A percentile compares a stretch with the other conserved stretches of the same genome.
These are phyloP conservation scores for Echinosophora koreensis DNA, from an alignment of 306 rosid genomes.

Conservation along the genomic window DNA sequence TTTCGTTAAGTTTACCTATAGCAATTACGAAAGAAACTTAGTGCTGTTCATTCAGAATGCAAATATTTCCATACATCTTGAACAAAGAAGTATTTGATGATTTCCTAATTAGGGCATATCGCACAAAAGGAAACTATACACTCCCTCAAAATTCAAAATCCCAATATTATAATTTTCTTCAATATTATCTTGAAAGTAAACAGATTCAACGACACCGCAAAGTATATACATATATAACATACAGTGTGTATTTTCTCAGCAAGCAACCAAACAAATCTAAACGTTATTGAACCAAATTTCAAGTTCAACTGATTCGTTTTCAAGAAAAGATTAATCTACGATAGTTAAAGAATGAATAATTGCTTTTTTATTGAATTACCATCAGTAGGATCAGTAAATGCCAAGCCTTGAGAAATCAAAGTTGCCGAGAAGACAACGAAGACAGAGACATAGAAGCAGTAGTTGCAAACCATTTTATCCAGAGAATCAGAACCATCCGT, in stretches of 20 bases:
- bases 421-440: slow-evolving; percentile 51
- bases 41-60: too few species aligned
- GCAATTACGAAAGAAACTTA: too few species aligned
- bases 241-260: slow-evolving; percentile 11
- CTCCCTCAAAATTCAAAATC: neutral
- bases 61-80: neutral
- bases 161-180: slow-evolving; percentile 6
- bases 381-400: slow-evolving; percentile 66
- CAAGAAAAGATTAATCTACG: slow-evolving; percentile 3
- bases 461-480: slow-evolving; percentile 52
- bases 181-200: neutral
- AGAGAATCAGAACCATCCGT: slow-evolving; percentile 29
- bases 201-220: slow-evolving; percentile 10
- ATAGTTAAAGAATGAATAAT: slow-evolving; percentile 35
- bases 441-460: slow-evolving; percentile 30
- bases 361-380: slow-evolving; percentile 53
- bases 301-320: neutral
- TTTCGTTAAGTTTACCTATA: too few species aligned
- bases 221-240: neutral
- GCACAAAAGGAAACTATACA: neutral
- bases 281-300: neutral
- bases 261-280: slow-evolving; percentile 5
- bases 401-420: slow-evolving; percentile 55
- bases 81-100: neutral
- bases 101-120: neutral